phyloP scores from a whole-genome alignment of 805 yeast genomes.

The Hanseniaspora thailandica region DNA sequence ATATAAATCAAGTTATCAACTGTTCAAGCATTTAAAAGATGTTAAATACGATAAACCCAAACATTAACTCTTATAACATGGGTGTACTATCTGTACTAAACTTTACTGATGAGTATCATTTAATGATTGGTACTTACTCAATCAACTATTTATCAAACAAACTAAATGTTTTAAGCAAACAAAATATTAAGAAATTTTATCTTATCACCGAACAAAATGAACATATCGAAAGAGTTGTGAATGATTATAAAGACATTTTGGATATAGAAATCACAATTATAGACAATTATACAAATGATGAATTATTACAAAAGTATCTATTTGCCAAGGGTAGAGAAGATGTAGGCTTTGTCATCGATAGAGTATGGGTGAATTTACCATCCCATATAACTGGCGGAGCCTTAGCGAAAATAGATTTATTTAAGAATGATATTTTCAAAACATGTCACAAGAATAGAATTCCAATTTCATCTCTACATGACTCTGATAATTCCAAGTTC shows the following conservation, averaged over 20 bases:
- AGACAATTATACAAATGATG: slow-evolving; percentile 15
- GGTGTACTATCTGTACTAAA: slow-evolving; percentile 13
- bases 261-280: slow-evolving; percentile 25
- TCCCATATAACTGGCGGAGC: slow-evolving; percentile 20
- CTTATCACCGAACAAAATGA: not conserved
- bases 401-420: slow-evolving; percentile 15
- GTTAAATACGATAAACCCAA: not conserved
- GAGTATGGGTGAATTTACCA: slow-evolving; percentile 51
- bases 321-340: slow-evolving; percentile 41
- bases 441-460: slow-evolving; percentile 54
- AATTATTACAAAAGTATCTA: not conserved
- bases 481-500: slow-evolving; percentile 61
- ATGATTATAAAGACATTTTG: slow-evolving; percentile 20
- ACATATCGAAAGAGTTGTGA: slow-evolving; percentile 21
- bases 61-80: slow-evolving; percentile 3
- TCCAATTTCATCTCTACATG: slow-evolving; percentile 72
- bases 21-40: not conserved
- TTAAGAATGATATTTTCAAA: slow-evolving; percentile 35
- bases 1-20: too few relatives aligned
- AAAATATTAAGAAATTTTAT: not conserved
- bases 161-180: not conserved
- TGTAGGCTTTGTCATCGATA: slow-evolving; percentile 58
- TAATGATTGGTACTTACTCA: slow-evolving; percentile 12
- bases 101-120: slow-evolving; percentile 7
- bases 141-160: slow-evolving; percentile 9